A percentile compares a stretch with the other conserved stretches of the same genome.
phyloP scores from a whole-genome alignment of 108 stramenopile species.

The Nannochloropsis oceanica region DNA sequence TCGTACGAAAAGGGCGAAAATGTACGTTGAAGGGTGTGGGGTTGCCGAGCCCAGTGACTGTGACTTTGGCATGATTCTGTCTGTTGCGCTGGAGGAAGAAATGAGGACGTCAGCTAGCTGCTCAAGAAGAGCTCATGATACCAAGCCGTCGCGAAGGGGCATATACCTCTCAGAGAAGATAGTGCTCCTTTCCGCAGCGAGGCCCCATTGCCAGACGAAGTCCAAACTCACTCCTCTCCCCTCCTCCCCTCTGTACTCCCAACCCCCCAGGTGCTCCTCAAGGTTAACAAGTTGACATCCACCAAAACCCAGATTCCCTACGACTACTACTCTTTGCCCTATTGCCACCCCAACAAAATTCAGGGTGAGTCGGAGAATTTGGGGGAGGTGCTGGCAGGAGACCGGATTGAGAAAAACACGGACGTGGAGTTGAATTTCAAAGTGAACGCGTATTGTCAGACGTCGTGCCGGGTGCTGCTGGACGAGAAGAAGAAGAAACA shows the following conservation, averaged over 20 bases:
- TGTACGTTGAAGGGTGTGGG: not conserved
- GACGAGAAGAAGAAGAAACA: not conserved
- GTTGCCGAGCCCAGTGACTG: not conserved
- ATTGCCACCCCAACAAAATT: conserved; percentile 44
- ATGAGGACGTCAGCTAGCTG: too few species aligned
- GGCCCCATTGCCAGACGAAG: not conserved
- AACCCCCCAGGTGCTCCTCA: not conserved
- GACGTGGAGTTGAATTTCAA: not conserved
- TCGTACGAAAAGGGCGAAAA: not conserved
- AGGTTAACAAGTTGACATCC: conserved; percentile 26
- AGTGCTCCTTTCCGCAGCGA: not conserved
- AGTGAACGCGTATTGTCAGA: not conserved
- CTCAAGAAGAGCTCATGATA: too few species aligned
- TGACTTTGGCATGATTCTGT: too few species aligned
- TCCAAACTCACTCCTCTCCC: not conserved
- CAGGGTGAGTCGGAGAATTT: conserved; percentile 36
- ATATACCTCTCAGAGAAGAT: not conserved
- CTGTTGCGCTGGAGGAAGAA: too few species aligned
- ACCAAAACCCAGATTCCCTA: conserved; percentile 61
- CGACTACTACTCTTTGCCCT: conserved; percentile 81
- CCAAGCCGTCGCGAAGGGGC: not conserved
- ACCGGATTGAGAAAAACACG: conserved; percentile 35
- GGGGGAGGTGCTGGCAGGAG: conserved; percentile 42
- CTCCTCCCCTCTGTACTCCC: not conserved
- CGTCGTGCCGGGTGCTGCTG: not conserved